Base-by-base conservation (phyloP, 805 yeast species). In the Myxozyma geophila region DNA sequence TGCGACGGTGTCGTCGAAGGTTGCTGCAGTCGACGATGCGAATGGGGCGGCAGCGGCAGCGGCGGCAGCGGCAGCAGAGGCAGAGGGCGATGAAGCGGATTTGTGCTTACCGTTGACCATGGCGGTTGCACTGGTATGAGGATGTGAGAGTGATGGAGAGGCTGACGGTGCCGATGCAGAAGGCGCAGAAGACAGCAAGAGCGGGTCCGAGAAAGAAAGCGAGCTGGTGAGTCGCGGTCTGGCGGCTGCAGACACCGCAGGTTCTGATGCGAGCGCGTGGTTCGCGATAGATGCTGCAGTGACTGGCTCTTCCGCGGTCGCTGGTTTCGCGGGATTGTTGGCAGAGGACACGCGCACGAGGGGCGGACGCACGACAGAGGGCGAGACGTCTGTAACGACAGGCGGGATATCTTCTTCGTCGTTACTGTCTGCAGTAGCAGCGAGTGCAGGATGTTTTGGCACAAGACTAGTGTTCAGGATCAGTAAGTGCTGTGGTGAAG, bases 1-100 rank as follows among this genome's bases (percentile, higher is more conserved):
- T 2, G 62, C 59, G 8, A 58, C 55, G 7, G 63, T 46, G 21
- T 58, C 66, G 36, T 54, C 62, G 13, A 64, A 48, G 17, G 59
- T 54, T 7, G 66, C 66, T 8, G 68, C 66, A 12, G 68, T 64
- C 3, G 68, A 64, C 10, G 60, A 58, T 12, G 68, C 66, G 13
- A 54, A 43, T 5, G 66, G 60, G 7, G 67, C 67, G 43, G 56
- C 54, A 5, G 67, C 64, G 17, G 63, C 66, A 6, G 68, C 68
- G 35, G 65, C 66, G 36, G 63, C 40, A 1, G 68, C 68, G 17
- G 68, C 66, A 15, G 66, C 62, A 13, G 67, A 53, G 4, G 63
- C 63, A 3, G 62, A 12, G 1, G 61, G 37, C 7, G 52, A n/a
- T 15, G 60, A 33, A 1, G 35, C 37, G 12, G 60, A n/a, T 17